Conservation (phyloP, 352 stramenopile species). For the Phytophthora tubulina region DNA sequence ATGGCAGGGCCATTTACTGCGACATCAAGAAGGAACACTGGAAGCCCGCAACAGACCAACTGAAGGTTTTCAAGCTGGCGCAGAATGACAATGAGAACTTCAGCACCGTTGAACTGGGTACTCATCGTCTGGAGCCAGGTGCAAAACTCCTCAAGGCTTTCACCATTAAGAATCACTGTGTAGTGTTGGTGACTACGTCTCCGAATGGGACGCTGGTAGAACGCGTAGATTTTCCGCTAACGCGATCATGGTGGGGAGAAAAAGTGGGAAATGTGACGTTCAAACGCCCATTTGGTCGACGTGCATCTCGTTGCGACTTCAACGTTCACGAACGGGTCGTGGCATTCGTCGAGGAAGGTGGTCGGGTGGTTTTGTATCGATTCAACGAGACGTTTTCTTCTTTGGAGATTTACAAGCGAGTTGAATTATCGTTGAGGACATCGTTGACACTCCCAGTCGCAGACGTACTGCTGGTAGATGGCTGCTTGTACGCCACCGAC, state of each 20-base stretch:
- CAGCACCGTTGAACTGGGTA: constrained; percentile 18
- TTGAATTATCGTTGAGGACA: constrained; percentile 36
- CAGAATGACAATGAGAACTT: constrained; percentile 21
- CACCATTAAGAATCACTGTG: constrained; percentile 39
- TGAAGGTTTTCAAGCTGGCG: constrained; percentile 38
- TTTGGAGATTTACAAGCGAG: constrained; percentile 42
- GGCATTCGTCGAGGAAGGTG: constrained; percentile 37
- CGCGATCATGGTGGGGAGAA: not conserved
- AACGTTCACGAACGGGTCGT: constrained; percentile 35
- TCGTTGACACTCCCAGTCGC: constrained; percentile 34
- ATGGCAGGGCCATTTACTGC: constrained; percentile 9
- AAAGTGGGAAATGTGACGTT: constrained; percentile 14
- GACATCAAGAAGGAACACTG: constrained; percentile 32
- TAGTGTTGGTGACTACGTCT: constrained; percentile 43
- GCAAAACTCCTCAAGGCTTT: constrained; percentile 30
- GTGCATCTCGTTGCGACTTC: constrained; percentile 32
- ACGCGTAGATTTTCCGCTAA: constrained; percentile 35
- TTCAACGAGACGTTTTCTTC: constrained; percentile 40
- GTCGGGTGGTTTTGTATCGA: constrained; percentile 37
- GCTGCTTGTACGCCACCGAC: constrained; percentile 50
- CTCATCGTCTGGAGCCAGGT: constrained; percentile 28
- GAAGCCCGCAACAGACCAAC: constrained; percentile 39
- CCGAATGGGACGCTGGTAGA: constrained; percentile 21
- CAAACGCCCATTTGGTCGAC: constrained; percentile 19
- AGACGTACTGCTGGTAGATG: constrained; percentile 37